phyloP scores from a whole-genome alignment of 805 yeast genomes.

The Candida nonsorbophila region DNA sequence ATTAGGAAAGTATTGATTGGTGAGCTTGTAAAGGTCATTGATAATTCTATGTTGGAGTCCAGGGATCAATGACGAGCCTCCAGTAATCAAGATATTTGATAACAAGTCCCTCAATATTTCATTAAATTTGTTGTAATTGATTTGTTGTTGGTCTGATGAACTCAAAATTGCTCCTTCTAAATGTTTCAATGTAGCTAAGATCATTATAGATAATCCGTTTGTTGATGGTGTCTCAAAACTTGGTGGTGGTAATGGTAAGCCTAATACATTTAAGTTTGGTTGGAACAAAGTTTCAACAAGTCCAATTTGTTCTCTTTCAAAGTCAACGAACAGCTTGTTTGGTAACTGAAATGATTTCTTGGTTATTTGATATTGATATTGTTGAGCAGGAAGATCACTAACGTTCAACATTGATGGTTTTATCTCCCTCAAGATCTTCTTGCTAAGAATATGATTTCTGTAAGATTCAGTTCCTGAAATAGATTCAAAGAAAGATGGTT shows the following conservation, averaged over 20 bases:
- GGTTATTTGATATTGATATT: conserved; percentile 5
- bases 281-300: conserved; percentile 64
- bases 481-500: conserved; percentile 9
- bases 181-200: conserved; percentile 29
- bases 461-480: conserved; percentile 21
- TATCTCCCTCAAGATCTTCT: conserved; percentile 29
- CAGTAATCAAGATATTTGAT: conserved; percentile 50
- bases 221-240: conserved; percentile 44
- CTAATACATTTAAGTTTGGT: conserved; percentile 50
- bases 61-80: conserved; percentile 51
- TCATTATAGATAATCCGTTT: conserved; percentile 40
- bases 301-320: conserved; percentile 10
- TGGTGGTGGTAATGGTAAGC: conserved; percentile 22
- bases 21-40: conserved; percentile 47
- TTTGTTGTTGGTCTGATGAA: conserved; percentile 20
- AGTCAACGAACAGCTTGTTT: conserved; percentile 12
- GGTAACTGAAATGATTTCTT: conserved; percentile 16
- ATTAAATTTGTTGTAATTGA: conserved; percentile 24
- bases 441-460: conserved; percentile 31
- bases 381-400: conserved; percentile 13
- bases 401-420: conserved; percentile 26
- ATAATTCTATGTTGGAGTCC: conserved; percentile 53
- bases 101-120: conserved; percentile 34
- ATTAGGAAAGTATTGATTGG: conserved; percentile 42
- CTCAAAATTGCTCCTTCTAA: conserved; percentile 30